phyloP scores from a whole-genome alignment of 2,329 filamentous ascomycete genomes.

The Aspergillus pseudotamarii region DNA sequence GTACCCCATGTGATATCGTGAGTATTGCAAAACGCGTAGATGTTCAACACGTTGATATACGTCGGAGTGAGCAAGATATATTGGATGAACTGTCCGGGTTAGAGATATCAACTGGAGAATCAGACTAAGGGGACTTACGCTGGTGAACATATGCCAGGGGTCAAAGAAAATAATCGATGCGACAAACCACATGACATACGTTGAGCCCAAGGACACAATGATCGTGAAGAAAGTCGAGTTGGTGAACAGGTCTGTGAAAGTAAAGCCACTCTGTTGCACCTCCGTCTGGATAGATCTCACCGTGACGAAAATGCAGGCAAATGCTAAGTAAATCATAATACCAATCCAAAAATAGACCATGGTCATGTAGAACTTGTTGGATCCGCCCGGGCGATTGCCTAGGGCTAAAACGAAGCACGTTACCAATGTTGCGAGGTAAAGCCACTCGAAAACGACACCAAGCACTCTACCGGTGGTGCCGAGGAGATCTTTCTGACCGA shows the following conservation, averaged over 20 bases:
- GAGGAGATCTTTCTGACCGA: constrained; percentile 70
- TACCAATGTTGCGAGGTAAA: constrained; percentile 87
- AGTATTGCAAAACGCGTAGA: constrained; percentile 98
- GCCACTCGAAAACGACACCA: constrained; percentile 90
- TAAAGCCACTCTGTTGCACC: constrained; percentile 65
- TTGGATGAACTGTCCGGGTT: constrained; percentile 69
- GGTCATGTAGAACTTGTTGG: constrained; percentile 88
- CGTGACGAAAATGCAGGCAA: constrained; percentile 92
- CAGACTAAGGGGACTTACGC: constrained; percentile 39
- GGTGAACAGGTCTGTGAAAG: constrained; percentile 72
- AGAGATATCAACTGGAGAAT: not conserved
- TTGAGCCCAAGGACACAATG: constrained; percentile 88
- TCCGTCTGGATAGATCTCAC: constrained; percentile 80
- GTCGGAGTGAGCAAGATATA: constrained; percentile 94
- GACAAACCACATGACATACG: constrained; percentile 89
- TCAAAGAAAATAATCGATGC: constrained; percentile 94
- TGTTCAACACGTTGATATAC: constrained; percentile 98
- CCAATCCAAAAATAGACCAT: constrained; percentile 99
- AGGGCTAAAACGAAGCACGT: constrained; percentile 94
- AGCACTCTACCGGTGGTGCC: constrained; percentile 78
- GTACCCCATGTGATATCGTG: constrained; percentile 98
- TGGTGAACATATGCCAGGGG: constrained; percentile 99
- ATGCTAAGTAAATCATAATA: constrained; percentile 94
- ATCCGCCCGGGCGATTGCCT: constrained; percentile 92
- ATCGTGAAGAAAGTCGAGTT: constrained; percentile 91